Base-by-base conservation (phyloP, 2,329 filamentous ascomycete species). In the Hymenoscyphus linearis region DNA sequence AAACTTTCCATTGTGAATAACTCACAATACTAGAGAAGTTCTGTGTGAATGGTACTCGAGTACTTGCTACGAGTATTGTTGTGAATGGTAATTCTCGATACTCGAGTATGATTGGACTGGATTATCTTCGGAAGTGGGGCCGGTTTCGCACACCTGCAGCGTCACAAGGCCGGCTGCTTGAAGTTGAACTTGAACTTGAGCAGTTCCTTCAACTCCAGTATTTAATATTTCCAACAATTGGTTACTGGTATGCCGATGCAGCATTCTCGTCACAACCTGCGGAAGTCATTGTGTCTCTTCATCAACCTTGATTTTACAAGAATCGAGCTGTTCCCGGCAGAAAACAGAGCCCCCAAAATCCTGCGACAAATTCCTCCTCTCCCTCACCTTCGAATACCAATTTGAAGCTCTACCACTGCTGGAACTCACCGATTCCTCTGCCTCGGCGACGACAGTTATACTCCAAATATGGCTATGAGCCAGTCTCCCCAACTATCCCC, bases 401-500 rank as follows among this genome's bases (percentile, higher is more conserved):
- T 22, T 25, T 50, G 18, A 22, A 4, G 5, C 18, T 50, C 44
- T 13, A 50, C 18, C 2, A 22, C 44, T 25, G 44, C 18, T 22
- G 4, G 18, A 25, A 25, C 7, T 13, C 31, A 25, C 3, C 13
- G 25, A 25, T 22, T 50, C 44, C 22, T 50, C 22, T 22, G 22
- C 44, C 12, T 22, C 44, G 3, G 9, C 44, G 18, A 22, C 6
- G 1, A 2, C 44, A 50, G 52, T 31, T 12, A n/a, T 12, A 13
- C 25, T 53, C 7, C 40, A 7, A 57, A 47, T 2, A 69, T 70
- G 66, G 66, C 67, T 18, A 68, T 68, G 65, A 73, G 69, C 67
- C 66, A 66, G 31, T 72, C 71, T 27, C 71, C 70, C 34, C 68
- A 69, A 58, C 59, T 63, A 14, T 71, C 70, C 18, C 70, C 71